Evolutionary conservation across 75 land plant species (phyloP).

Genomic region (Larix kaempferi): DNA sequence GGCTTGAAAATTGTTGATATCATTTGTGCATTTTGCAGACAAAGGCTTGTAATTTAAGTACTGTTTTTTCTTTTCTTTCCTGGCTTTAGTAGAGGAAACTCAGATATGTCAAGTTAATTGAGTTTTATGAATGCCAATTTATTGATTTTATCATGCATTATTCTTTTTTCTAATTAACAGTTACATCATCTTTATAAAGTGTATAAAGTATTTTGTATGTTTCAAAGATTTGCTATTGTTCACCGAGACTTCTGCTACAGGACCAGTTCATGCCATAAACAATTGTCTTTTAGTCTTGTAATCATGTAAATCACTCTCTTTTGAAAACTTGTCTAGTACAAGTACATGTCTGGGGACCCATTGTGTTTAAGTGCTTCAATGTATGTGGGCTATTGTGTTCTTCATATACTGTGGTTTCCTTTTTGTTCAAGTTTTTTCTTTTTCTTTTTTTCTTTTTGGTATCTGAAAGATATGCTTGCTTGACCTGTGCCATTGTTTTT

Average conservation of each 20-base stretch:
- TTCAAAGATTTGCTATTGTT: neutral
- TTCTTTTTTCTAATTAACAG: neutral
- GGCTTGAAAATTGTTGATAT: slow-evolving; percentile 8
- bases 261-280: neutral
- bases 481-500: slow-evolving; percentile 3
- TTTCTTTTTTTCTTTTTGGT: neutral
- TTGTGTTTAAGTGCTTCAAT: neutral
- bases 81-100: neutral
- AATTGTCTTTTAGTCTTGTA: neutral
- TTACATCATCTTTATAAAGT: neutral
- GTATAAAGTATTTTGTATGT: slow-evolving; percentile 2
- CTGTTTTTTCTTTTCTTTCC: neutral
- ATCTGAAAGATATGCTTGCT: slow-evolving; percentile 8
- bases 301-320: neutral
- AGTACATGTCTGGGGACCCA: neutral
- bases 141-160: neutral
- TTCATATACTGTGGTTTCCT: neutral
- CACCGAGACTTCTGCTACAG: neutral
- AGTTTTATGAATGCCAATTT: slow-evolving; percentile 1
- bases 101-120: neutral
- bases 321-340: neutral
- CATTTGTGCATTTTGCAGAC: slow-evolving; percentile 9
- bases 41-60: neutral
- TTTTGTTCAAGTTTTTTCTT: neutral
- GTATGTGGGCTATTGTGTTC: neutral